Base-by-base conservation (phyloP, 345 rosid species). In the Alliaria petiolata region DNA sequence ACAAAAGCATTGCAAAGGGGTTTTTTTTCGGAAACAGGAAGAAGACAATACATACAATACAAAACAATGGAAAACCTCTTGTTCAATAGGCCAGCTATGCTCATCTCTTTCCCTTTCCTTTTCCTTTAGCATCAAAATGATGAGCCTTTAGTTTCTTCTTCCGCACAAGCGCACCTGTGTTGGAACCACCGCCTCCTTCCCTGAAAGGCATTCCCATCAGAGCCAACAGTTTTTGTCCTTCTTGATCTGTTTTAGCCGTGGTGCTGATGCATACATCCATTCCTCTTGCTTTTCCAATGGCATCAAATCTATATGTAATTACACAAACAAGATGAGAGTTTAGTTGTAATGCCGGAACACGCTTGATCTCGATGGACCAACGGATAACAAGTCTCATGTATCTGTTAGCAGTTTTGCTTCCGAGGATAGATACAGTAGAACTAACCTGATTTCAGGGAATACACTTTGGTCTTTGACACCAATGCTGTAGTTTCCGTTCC, bases 171-270 rank as follows among this genome's bases (percentile, higher is more conserved):
- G 0, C 46, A 1, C 81, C 7, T 3, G 70, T 39, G 22, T 55
- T 80, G 3, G 75, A 75, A 12, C 83, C 90, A 26, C 79, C 79
- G 9, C 75, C 74, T 8, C 85, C 93, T 69, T 88, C 97, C 79
- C 85, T 82, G 75, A 91, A 91, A 1, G 99, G 99, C 96, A 95
- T 91, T 19, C 99, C 99, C 95, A 95, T 89, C 40, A 95, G 83
- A 35, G 91, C 83, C 87, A 91, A 79, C 43, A 91, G 81, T 57
- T 74, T 91, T 61, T 85, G 89, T 1, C 81, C 96, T 85, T 91
- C 96, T 83, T 85, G 81, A 65, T 95, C 97, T 0, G 83, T 82
- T 36, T 85, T 78, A n/a, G 99, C 97, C 0, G 96, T 87, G 2
- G 96, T 95, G 39, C 88, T 44, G 33, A 91, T 89, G 85, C 99